Conservation (phyloP, 768 basidiomycete genomes). For the Kwoniella sp. region DNA sequence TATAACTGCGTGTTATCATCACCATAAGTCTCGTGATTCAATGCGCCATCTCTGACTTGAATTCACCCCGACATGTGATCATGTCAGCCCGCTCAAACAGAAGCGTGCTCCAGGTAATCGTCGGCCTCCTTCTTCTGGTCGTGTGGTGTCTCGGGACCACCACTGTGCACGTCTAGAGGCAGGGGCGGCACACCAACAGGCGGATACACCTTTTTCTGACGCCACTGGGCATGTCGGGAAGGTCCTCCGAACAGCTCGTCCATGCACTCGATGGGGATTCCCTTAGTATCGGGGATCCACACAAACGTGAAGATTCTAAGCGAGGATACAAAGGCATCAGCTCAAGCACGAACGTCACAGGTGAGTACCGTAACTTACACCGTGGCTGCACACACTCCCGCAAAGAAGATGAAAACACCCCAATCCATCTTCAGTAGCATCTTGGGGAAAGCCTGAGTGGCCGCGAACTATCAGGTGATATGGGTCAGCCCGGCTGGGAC, state of each 20-base stretch:
- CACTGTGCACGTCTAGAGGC: neutral
- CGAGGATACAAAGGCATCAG: no score
- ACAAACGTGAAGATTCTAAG: conserved; percentile 33
- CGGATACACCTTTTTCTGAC: conserved; percentile 33
- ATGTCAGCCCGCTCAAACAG: neutral
- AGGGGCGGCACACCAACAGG: conserved; percentile 34
- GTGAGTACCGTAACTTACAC: conserved; percentile 11
- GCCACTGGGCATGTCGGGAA: conserved; percentile 27
- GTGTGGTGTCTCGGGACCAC: neutral
- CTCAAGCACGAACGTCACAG: neutral
- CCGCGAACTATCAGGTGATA: conserved; percentile 43
- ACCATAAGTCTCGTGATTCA: no score
- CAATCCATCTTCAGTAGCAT: conserved; percentile 50
- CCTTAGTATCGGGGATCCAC: conserved; percentile 40
- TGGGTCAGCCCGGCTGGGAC: neutral
- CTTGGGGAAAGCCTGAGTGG: conserved; percentile 52
- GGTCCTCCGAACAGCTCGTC: conserved; percentile 30
- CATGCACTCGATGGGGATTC: conserved; percentile 32
- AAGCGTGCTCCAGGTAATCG: conserved; percentile 13
- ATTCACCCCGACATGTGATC: no score
- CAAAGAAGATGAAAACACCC: conserved; percentile 53
- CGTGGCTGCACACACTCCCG: conserved; percentile 33
- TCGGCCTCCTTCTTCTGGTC: conserved; percentile 3
- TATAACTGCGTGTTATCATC: no score
- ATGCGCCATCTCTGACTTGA: no score